Conservation (phyloP, 139 green algal genomes). For the Mychonastes homosphaera region DNA sequence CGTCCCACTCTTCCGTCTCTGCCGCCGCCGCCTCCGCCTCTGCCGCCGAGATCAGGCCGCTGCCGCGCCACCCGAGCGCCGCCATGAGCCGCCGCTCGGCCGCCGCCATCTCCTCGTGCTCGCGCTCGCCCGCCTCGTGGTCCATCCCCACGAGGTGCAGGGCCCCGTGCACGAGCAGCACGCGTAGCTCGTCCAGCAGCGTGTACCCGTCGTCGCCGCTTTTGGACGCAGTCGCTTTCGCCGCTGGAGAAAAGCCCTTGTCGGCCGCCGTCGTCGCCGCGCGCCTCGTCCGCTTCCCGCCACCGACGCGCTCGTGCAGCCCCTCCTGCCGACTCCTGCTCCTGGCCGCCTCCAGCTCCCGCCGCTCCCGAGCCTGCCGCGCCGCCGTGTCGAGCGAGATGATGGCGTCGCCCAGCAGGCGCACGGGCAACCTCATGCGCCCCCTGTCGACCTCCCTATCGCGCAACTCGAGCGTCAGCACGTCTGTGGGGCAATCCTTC, state of each 20-base stretch:
- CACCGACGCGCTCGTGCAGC: too few relatives aligned
- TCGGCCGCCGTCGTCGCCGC: too few relatives aligned
- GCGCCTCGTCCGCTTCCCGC: too few relatives aligned
- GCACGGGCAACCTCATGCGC: slow-evolving; percentile 35
- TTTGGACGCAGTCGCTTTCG: too few relatives aligned
- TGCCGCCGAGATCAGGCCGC: slow-evolving; percentile 53
- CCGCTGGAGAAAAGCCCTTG: too few relatives aligned
- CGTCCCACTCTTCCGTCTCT: neutral
- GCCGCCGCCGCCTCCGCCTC: slow-evolving; percentile 7
- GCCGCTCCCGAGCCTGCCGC: slow-evolving; percentile 70
- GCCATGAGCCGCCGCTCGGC: slow-evolving; percentile 53
- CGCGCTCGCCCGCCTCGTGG: slow-evolving; percentile 64
- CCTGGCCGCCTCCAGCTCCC: too few relatives aligned
- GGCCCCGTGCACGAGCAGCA: slow-evolving; percentile 90
- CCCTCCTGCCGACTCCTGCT: too few relatives aligned
- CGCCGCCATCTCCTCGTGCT: slow-evolving; percentile 55
- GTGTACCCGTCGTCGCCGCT: slow-evolving; percentile 32
- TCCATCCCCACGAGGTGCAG: slow-evolving; percentile 86
- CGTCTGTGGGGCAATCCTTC: slow-evolving; percentile 75
- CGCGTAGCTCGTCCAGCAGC: slow-evolving; percentile 61
- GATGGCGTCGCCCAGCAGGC: slow-evolving; percentile 82
- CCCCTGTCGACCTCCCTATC: slow-evolving; percentile 44
- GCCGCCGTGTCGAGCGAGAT: slow-evolving; percentile 86
- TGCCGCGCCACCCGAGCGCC: slow-evolving; percentile 57
- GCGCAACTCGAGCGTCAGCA: slow-evolving; percentile 83